Evolutionary conservation across 2,329 filamentous ascomycete genomes (phyloP).

Genomic region (Beauveria sp.): DNA sequence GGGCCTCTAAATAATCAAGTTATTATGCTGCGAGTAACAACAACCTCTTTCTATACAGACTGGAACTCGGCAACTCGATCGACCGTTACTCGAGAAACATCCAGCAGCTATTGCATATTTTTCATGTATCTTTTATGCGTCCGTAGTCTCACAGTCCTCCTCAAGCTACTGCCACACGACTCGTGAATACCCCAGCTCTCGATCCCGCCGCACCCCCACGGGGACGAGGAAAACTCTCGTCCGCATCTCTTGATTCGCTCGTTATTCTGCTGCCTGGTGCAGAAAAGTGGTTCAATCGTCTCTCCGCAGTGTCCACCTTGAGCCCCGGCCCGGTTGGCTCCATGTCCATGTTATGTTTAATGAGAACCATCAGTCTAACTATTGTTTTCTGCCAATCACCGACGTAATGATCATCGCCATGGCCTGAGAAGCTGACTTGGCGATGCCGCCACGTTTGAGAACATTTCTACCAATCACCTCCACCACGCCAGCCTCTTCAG

Average conservation of each 20-base stretch:
- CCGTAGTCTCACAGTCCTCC: too few species aligned
- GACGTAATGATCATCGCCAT: too few species aligned
- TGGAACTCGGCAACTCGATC: not conserved
- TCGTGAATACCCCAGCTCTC: not conserved
- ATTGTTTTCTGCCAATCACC: not conserved
- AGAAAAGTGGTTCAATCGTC: not conserved
- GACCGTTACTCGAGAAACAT: not conserved
- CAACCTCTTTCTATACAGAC: not conserved
- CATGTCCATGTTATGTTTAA: too few species aligned
- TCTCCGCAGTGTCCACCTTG: not conserved
- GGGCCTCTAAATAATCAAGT: too few species aligned
- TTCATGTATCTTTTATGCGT: not conserved
- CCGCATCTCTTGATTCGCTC: not conserved
- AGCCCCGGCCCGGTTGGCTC: not conserved
- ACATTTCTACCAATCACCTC: too few species aligned
- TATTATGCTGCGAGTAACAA: too few species aligned
- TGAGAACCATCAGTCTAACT: too few species aligned
- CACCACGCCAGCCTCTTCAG: too few species aligned
- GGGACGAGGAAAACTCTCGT: not conserved
- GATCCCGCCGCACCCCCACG: not conserved
- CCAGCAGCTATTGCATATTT: not conserved
- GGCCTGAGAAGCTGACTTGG: too few species aligned
- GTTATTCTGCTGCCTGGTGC: slow-evolving; percentile 4
- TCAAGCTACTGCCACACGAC: not conserved
- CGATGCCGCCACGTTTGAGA: too few species aligned